Conservation (phyloP, 2,329 filamentous ascomycete species). For the Fusarium sublunatum region DNA sequence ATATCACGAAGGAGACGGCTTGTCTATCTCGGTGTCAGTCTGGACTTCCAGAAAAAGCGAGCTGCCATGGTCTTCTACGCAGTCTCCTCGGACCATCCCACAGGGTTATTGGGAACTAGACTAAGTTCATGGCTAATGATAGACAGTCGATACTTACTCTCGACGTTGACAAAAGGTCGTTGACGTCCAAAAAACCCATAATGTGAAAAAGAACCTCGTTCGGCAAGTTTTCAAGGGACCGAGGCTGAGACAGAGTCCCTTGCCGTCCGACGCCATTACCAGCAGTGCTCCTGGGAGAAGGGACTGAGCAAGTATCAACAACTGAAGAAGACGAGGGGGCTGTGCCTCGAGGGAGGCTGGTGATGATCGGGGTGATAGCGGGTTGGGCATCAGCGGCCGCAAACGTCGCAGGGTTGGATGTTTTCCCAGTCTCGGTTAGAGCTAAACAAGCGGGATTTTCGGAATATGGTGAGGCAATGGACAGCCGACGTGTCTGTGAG, state of each 20-base stretch:
- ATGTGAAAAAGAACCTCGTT: slow-evolving; percentile 69
- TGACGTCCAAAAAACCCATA: slow-evolving; percentile 66
- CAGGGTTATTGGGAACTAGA: not conserved
- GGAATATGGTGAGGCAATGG: slow-evolving; percentile 38
- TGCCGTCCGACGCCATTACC: not conserved
- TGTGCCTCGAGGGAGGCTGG: slow-evolving; percentile 24
- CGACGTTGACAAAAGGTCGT: slow-evolving; percentile 66
- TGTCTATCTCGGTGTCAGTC: slow-evolving; percentile 57
- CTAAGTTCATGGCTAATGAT: slow-evolving; percentile 6
- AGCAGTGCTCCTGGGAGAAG: not conserved
- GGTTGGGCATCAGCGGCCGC: slow-evolving; percentile 49
- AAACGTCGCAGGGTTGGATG: slow-evolving; percentile 38
- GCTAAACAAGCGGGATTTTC: slow-evolving; percentile 29
- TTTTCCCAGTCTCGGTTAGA: slow-evolving; percentile 22
- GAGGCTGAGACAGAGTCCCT: slow-evolving; percentile 4
- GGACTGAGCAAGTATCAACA: slow-evolving; percentile 2
- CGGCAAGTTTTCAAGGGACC: slow-evolving; percentile 58
- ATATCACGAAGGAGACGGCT: slow-evolving; percentile 71
- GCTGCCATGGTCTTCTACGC: not conserved
- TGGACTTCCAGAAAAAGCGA: slow-evolving; percentile 8
- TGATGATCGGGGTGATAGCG: slow-evolving; percentile 17
- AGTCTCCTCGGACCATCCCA: not conserved
- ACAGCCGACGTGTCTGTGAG: slow-evolving; percentile 50
- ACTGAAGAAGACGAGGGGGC: slow-evolving; percentile 13
- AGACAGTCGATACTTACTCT: slow-evolving; percentile 58